Evolutionary conservation across 2,329 filamentous ascomycete genomes (phyloP).

Genomic region (Fonsecaea pugnacius): DNA sequence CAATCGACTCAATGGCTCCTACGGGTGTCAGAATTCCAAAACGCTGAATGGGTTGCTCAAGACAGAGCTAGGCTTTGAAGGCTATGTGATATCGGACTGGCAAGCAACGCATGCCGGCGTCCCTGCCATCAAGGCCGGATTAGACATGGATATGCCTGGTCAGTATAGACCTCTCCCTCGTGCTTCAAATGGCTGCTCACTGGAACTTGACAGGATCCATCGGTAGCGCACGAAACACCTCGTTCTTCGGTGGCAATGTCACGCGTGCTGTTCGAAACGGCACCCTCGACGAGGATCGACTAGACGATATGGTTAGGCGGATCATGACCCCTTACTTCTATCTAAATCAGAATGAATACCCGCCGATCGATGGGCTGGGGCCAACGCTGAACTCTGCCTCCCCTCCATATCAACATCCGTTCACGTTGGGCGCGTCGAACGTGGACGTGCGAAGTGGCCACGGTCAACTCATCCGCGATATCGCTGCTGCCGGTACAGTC

Average conservation of each 20-base stretch:
- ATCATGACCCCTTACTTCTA: conserved; percentile 54
- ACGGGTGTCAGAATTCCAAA: conserved; percentile 55
- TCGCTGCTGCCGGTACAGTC: conserved; percentile 64
- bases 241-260: conserved; percentile 46
- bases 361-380: conserved; percentile 31
- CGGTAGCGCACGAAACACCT: conserved; percentile 22
- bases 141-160: conserved; percentile 54
- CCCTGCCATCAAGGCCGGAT: conserved; percentile 47
- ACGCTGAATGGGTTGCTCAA: conserved; percentile 55
- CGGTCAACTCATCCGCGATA: conserved; percentile 47
- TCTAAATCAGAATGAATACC: conserved; percentile 48
- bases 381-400: conserved; percentile 24
- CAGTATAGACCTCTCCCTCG: conserved; percentile 1
- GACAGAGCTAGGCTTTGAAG: conserved; percentile 57
- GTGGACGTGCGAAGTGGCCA: conserved; percentile 56
- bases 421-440: conserved; percentile 22
- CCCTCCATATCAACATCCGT: conserved; percentile 24
- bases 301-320: conserved; percentile 54
- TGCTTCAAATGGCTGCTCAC: not conserved
- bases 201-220: conserved; percentile 29
- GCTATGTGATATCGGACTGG: conserved; percentile 54
- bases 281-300: conserved; percentile 45
- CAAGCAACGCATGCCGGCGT: conserved; percentile 52
- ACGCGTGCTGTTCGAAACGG: conserved; percentile 47
- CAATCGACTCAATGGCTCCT: conserved; percentile 54